Base-by-base conservation (phyloP, 148 eudicot genomes). In the Rhododendron ferrugineum region DNA sequence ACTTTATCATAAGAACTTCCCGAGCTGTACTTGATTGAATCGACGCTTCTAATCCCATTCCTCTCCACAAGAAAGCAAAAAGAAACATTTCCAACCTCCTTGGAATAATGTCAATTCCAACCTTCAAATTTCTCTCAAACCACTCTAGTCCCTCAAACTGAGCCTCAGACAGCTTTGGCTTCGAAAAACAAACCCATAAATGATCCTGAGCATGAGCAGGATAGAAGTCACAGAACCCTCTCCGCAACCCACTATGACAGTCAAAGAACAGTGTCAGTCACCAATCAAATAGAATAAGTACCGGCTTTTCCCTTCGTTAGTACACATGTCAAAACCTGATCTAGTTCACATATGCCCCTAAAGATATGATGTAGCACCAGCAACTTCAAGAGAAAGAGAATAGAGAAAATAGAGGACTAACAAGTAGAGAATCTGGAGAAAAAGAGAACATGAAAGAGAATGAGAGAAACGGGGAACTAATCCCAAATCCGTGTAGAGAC, bases 111-210 rank as follows among this genome's bases (percentile, higher is more conserved):
- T 34, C 80, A 22, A 42, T 23, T 44, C 54, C 54, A 40, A 40
- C 80, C 54, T 44, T 40, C 80, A 75, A 40, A 75, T 75, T 40
- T 20, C 79, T 77, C 52, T 77, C 52, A 77, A 77, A 42, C 80
- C 3, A 26, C 80, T 74, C 46, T 34, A 74, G 46, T 36, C 9
- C 44, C 42, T n/a, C 23, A 74, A 74, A 77, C 44, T 14, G 40
- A 64, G 13, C 42, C 54, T 26, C 16, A 42, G 80, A 77, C 52
- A 77, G 80, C 30, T 44, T 77, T 23, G 16, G 32, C 80, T 44
- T 77, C 11, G 10, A 44, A 23, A 78, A 10, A n/a, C 30, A 26
- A 78, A n/a, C 28, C 15, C 52, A 16, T 18, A 37, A 18, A 18
- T 75, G 26, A 75, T 37, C 15, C 14, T n/a, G 30, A 11, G 54